Base-by-base conservation (phyloP, 1,139 yeast genomes). In the Kurtzmaniella quercitrusa region DNA sequence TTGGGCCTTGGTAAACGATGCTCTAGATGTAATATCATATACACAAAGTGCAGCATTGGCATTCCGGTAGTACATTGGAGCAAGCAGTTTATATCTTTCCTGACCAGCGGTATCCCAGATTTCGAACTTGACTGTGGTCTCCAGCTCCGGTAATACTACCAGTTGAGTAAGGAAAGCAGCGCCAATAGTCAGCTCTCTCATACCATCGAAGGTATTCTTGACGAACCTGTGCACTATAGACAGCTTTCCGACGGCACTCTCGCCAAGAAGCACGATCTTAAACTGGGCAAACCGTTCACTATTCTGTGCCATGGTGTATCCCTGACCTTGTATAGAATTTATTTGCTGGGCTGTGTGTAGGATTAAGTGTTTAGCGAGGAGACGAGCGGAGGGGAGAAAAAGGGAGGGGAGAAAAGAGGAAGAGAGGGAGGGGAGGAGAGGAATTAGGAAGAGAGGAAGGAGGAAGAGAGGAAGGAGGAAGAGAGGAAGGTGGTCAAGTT, bases 161-260 rank as follows among this genome's bases (percentile, higher is more conserved):
- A 95, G 86, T 60, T 93, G 98, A 14, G 98, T 91, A 47, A 93
- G 72, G 62, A 93, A 93, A 2, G 98, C 98, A 3, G 98, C 98
- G 14, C 98, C 98, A 48, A 93, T 93, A 7, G 98, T 93, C 19
- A 96, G 87, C 65, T 93, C 98, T 55, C 97, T 77, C 67, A 86
- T 79, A 58, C 90, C 96, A 57, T 91, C 96, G 62, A 93, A 94
- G 25, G 95, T 87, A 61, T 91, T 94, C 54, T 72, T 73, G 42
- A 72, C 77, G 45, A 65, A 70, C 37, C 75, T 56, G 51, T 70
- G 77, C 11, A 72, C 77, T 15, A 72, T 70, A 25, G 76, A 70
- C 36, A 75, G 69, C 50, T 72, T 73, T 23, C 78, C 78, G 25
- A 73, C 78, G 25, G 78, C 77, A 50, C 75, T 69, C 53, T 73